Evolutionary conservation across 2,329 filamentous ascomycete genomes (phyloP).

Genomic region (Sporothrix mexicana): DNA sequence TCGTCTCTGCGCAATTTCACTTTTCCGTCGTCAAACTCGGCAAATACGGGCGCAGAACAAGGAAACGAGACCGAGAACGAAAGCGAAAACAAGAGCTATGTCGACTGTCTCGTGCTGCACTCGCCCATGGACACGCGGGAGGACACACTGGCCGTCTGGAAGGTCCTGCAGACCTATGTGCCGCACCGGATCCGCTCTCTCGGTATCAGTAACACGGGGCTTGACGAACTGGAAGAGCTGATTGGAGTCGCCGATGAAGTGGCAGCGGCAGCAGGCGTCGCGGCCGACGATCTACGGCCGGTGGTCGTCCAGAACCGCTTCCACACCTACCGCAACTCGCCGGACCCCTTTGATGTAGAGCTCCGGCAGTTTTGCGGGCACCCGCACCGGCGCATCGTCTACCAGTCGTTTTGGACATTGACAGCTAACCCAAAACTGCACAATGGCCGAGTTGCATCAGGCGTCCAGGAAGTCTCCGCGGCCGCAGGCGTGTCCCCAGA

Average conservation of each 20-base stretch:
- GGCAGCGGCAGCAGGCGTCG: neutral
- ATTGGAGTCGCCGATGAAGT: slow-evolving; percentile 42
- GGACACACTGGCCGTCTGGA: slow-evolving; percentile 69
- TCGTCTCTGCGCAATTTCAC: slow-evolving; percentile 70
- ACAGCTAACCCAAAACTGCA: slow-evolving; percentile 53
- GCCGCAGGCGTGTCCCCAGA: slow-evolving; percentile 46
- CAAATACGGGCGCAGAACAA: neutral
- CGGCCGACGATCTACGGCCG: slow-evolving; percentile 44
- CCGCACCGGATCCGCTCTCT: slow-evolving; percentile 68
- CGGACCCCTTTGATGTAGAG: slow-evolving; percentile 58
- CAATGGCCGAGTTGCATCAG: slow-evolving; percentile 42
- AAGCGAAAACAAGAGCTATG: slow-evolving; percentile 48
- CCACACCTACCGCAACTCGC: slow-evolving; percentile 56
- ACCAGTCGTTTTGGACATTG: slow-evolving; percentile 63
- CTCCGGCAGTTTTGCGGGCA: slow-evolving; percentile 60
- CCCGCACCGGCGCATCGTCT: slow-evolving; percentile 46
- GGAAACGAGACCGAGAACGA: slow-evolving; percentile 35
- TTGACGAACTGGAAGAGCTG: slow-evolving; percentile 61
- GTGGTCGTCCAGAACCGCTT: slow-evolving; percentile 80
- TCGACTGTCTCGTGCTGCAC: slow-evolving; percentile 80
- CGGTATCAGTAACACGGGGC: slow-evolving; percentile 77
- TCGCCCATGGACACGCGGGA: slow-evolving; percentile 53
- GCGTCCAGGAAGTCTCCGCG: slow-evolving; percentile 55
- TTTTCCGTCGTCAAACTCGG: slow-evolving; percentile 38
- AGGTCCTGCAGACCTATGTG: slow-evolving; percentile 68